phyloP scores from a whole-genome alignment of 768 basidiomycete genomes.

The Termitomyces sp. region DNA sequence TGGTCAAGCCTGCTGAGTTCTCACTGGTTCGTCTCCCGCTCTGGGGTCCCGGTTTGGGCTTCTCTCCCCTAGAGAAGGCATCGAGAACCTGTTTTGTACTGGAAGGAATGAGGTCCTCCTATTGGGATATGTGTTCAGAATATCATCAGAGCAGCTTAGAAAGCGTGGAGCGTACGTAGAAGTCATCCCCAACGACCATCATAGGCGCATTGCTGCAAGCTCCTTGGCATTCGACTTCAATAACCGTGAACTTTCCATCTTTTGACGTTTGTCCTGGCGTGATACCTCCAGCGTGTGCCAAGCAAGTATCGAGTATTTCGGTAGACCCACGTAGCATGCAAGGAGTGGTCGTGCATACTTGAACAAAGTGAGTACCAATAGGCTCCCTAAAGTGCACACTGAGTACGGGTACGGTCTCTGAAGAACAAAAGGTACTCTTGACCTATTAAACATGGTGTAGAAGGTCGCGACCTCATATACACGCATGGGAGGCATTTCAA shows the following conservation, averaged over 20 bases:
- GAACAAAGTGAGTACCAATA: conserved; percentile 89
- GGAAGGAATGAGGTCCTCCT: conserved; percentile 82
- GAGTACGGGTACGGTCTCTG: not conserved
- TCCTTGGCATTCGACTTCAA: conserved; percentile 98
- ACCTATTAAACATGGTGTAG: conserved; percentile 99
- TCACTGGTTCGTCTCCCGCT: conserved; percentile 82
- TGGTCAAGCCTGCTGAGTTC: conserved; percentile 88
- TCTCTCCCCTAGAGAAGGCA: conserved; percentile 73
- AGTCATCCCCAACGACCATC: conserved; percentile 94
- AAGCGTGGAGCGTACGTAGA: conserved; percentile 63
- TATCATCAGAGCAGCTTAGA: not conserved
- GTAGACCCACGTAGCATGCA: conserved; percentile 94
- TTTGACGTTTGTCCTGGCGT: conserved; percentile 89
- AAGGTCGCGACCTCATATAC: conserved; percentile 99
- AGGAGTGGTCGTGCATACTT: conserved; percentile 98
- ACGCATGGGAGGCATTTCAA: conserved; percentile 96
- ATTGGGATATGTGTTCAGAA: conserved; percentile 10
- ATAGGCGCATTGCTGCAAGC: conserved; percentile 98
- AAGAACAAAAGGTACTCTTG: conserved; percentile 14
- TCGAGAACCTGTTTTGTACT: conserved; percentile 77
- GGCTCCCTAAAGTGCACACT: conserved; percentile 59
- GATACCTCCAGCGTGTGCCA: conserved; percentile 76
- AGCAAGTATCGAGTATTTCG: conserved; percentile 81
- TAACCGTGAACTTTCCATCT: conserved; percentile 94
- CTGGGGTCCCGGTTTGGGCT: conserved; percentile 93